A percentile compares a stretch with the other conserved stretches of the same genome.
These are phyloP conservation scores for Citrus sp. DNA, from an alignment of 345 rosid genomes.

Conservation along the genomic window DNA sequence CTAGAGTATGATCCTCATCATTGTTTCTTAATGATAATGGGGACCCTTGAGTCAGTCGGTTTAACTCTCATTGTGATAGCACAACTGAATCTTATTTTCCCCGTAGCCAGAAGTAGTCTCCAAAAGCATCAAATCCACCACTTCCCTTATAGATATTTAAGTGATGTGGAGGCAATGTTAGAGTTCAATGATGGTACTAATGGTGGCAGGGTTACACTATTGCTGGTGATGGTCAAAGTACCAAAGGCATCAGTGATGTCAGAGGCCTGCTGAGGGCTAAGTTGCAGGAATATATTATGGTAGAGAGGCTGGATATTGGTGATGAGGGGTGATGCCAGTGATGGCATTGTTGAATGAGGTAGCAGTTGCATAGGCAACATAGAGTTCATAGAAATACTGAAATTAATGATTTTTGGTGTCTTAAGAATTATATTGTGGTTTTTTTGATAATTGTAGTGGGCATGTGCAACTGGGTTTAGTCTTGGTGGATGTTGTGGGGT, in stretches of 20 bases:
- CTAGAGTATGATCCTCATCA: background rate
- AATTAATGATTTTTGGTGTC: background rate
- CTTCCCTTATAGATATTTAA: background rate
- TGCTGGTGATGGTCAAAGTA: background rate
- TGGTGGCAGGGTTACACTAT: background rate
- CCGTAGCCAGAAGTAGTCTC: background rate
- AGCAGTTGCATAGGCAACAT: background rate
- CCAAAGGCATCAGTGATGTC: background rate
- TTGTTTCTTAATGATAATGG: background rate
- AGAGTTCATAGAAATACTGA: background rate
- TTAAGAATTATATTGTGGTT: background rate
- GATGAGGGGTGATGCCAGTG: background rate
- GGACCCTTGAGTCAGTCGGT: background rate
- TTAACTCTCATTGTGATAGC: background rate
- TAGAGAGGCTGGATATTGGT: background rate
- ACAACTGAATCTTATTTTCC: conserved; percentile 1
- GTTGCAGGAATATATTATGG: background rate
- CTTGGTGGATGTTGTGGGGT: background rate
- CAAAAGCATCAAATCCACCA: background rate
- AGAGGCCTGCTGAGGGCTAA: background rate
- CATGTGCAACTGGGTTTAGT: background rate
- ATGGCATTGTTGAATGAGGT: background rate
- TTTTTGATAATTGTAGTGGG: background rate
- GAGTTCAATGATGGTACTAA: background rate
- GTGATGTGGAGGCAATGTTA: background rate